phyloP scores from a whole-genome alignment of 139 green algal species.

The Coelastrella sp. region DNA sequence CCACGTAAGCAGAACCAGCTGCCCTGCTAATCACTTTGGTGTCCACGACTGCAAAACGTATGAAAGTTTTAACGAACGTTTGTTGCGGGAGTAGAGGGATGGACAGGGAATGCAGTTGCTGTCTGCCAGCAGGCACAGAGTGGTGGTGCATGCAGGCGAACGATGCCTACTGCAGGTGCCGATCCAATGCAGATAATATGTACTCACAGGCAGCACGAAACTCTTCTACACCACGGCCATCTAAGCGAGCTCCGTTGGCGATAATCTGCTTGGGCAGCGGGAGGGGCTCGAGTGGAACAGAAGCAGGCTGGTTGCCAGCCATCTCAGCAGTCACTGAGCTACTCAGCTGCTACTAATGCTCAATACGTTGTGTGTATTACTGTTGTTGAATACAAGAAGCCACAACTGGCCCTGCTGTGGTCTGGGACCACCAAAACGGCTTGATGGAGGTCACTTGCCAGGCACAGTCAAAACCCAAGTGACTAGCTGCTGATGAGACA shows the following conservation, averaged over 20 bases:
- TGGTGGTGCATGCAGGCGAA: too few relatives aligned
- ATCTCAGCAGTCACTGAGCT: neutral
- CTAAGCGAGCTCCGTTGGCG: slow-evolving; percentile 44
- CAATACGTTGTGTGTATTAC: too few relatives aligned
- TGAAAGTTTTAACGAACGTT: neutral
- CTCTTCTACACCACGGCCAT: slow-evolving; percentile 65
- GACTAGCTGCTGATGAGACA: too few relatives aligned
- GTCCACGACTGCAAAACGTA: slow-evolving; percentile 66
- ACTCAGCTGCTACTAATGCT: too few relatives aligned
- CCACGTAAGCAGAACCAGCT: slow-evolving; percentile 79
- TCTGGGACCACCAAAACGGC: too few relatives aligned
- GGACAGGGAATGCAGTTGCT: too few relatives aligned
- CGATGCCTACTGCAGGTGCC: neutral
- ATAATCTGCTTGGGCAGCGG: slow-evolving; percentile 12
- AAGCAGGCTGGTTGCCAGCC: slow-evolving; percentile 12
- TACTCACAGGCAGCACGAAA: slow-evolving; percentile 70
- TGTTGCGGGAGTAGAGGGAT: neutral
- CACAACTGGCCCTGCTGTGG: too few relatives aligned
- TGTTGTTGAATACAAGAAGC: too few relatives aligned
- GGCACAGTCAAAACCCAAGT: too few relatives aligned
- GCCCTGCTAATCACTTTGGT: slow-evolving; percentile 72
- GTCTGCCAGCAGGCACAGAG: too few relatives aligned
- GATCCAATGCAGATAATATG: neutral
- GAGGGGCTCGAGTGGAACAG: slow-evolving; percentile 41
- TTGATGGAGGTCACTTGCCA: too few relatives aligned